Conservation (phyloP, 2,329 filamentous ascomycete species). For the Exophiala calicioides region DNA sequence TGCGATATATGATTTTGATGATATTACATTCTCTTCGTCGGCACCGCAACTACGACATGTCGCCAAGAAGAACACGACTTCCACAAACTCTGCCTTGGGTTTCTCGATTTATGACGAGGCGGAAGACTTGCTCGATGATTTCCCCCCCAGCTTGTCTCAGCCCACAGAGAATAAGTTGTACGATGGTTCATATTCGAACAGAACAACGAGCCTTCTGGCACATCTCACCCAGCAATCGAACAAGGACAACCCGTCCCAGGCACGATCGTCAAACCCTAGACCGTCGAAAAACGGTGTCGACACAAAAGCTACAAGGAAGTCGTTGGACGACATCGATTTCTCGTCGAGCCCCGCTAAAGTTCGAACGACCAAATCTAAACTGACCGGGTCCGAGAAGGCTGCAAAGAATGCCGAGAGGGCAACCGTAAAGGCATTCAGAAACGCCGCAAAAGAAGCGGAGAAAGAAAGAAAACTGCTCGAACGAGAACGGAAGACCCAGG, state of each 20-base stretch:
- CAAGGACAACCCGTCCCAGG: constrained; percentile 12
- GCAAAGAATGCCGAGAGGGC: constrained; percentile 46
- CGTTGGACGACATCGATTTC: constrained; percentile 26
- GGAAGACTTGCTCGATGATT: constrained; percentile 34
- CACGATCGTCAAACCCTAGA: constrained; percentile 15
- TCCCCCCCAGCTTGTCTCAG: constrained; percentile 25
- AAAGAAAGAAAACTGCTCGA: constrained; percentile 51
- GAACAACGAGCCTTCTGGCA: constrained; percentile 44
- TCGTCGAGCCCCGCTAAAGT: constrained; percentile 45
- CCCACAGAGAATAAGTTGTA: constrained; percentile 26
- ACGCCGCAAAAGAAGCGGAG: constrained; percentile 58
- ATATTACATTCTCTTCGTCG: constrained; percentile 47
- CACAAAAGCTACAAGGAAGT: constrained; percentile 7
- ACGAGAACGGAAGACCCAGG: constrained; percentile 59
- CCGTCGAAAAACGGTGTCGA: constrained; percentile 22
- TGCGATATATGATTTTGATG: constrained; percentile 34
- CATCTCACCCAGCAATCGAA: constrained; percentile 32
- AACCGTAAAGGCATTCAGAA: constrained; percentile 48
- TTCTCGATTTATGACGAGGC: constrained; percentile 39
- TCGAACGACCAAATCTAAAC: constrained; percentile 20
- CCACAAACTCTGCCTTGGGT: background rate
- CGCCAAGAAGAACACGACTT: constrained; percentile 1
- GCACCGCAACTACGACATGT: constrained; percentile 34
- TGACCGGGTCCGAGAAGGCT: constrained; percentile 3
- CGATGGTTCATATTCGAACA: constrained; percentile 38